phyloP scores from a whole-genome alignment of 768 basidiomycete species.

The Dacryopinax primogenitus region DNA sequence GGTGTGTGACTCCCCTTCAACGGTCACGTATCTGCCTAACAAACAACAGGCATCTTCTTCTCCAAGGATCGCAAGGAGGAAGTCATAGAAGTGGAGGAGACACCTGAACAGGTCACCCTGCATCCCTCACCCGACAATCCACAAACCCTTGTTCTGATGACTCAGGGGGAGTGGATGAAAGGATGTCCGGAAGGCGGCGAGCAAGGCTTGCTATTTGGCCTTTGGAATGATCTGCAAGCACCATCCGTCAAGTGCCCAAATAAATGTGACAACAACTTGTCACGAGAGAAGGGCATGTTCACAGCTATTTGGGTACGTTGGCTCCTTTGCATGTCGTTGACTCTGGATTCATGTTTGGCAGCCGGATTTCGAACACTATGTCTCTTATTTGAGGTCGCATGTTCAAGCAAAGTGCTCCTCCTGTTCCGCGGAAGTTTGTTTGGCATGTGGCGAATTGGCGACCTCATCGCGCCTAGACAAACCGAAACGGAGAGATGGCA shows the following conservation, averaged over 20 bases:
- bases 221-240: slow-evolving; percentile 60
- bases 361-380: slow-evolving; percentile 62
- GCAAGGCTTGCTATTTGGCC: slow-evolving; percentile 73
- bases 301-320: slow-evolving; percentile 67
- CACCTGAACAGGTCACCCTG: slow-evolving; percentile 43
- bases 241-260: slow-evolving; percentile 58
- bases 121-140: slow-evolving; percentile 24
- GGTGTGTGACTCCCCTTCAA: slow-evolving; percentile 45
- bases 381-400: slow-evolving; percentile 44
- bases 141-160: slow-evolving; percentile 47
- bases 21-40: too few relatives aligned
- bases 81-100: slow-evolving; percentile 83
- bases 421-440: slow-evolving; percentile 42
- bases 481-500: slow-evolving; percentile 29
- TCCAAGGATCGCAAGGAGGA: slow-evolving; percentile 87
- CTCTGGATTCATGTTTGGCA: slow-evolving; percentile 24
- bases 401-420: slow-evolving; percentile 49
- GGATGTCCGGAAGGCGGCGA: slow-evolving; percentile 91
- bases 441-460: slow-evolving; percentile 62
- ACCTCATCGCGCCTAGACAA: slow-evolving; percentile 29
- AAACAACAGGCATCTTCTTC: slow-evolving; percentile 80
- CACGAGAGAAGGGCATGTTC: slow-evolving; percentile 62
- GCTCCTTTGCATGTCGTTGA: slow-evolving; percentile 11
- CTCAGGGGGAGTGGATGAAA: slow-evolving; percentile 92
- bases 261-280: slow-evolving; percentile 51